A percentile compares a stretch with the other conserved stretches of the same genome.
Evolutionary conservation across 176 grass and related monocot species (phyloP).

Genomic region (Bothriochloa decipiens): DNA sequence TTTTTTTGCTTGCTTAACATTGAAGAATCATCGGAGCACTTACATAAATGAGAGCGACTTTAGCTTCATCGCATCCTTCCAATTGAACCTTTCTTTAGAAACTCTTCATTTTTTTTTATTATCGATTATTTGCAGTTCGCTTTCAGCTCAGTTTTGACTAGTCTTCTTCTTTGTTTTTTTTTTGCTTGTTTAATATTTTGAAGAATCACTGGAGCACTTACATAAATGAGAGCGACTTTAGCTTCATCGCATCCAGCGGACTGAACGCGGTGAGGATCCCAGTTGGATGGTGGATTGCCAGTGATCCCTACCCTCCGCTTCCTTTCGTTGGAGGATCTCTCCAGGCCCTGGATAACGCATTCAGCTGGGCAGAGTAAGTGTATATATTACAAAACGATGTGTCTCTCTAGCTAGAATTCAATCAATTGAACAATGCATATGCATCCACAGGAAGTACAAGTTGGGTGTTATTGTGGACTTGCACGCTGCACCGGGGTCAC

Average conservation of each 20-base stretch:
- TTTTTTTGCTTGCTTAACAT: background rate
- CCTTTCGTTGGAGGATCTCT: slow-evolving; percentile 68
- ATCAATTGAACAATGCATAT: too few relatives aligned
- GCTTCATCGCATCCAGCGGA: slow-evolving; percentile 37
- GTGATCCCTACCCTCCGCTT: slow-evolving; percentile 44
- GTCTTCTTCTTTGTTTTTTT: background rate
- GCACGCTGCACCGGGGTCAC: slow-evolving; percentile 57
- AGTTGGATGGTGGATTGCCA: slow-evolving; percentile 74
- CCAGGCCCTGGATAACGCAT: slow-evolving; percentile 54
- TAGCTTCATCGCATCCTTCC: slow-evolving; percentile 39
- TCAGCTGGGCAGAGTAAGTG: slow-evolving; percentile 66
- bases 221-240: slow-evolving; percentile 49
- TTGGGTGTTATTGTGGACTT: slow-evolving; percentile 55
- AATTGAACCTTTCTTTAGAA: too few relatives aligned
- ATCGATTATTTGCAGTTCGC: too few relatives aligned
- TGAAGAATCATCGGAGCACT: slow-evolving; percentile 54
- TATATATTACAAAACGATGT: too few relatives aligned
- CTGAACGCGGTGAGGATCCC: slow-evolving; percentile 63
- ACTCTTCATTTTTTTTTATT: too few relatives aligned
- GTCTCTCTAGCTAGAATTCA: too few relatives aligned
- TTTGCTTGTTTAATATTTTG: background rate
- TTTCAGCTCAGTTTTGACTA: background rate
- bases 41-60: slow-evolving; percentile 54
- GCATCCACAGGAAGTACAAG: slow-evolving; percentile 39
- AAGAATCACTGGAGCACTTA: slow-evolving; percentile 59